Percentiles rank a stretch among this genome's conserved stretches.
Evolutionary conservation across 192 early-diverging fungal species (phyloP).

Genomic region (Coemansia brasiliensis): DNA sequence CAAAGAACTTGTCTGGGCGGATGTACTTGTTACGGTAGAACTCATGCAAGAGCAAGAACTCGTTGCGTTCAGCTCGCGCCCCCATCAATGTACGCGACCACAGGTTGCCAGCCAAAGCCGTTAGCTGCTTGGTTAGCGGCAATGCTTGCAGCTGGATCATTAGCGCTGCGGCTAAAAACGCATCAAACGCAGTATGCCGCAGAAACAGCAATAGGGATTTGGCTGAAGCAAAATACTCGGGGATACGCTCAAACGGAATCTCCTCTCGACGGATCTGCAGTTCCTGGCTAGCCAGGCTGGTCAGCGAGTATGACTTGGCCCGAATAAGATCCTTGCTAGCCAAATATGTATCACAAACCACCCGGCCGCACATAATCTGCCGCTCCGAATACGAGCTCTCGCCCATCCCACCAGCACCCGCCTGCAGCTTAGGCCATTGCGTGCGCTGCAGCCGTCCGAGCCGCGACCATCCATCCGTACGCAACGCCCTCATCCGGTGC

Average conservation of each 20-base stretch:
- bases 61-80: constrained; percentile 91
- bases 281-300: constrained; percentile 71
- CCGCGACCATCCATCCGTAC: constrained; percentile 78
- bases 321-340: constrained; percentile 83
- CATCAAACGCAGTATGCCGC: constrained; percentile 80
- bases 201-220: constrained; percentile 68
- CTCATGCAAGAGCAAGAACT: constrained; percentile 92
- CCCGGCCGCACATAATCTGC: constrained; percentile 76
- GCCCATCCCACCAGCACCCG: constrained; percentile 75
- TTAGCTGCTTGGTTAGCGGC: constrained; percentile 90
- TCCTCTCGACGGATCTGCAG: constrained; percentile 79
- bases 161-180: constrained; percentile 74
- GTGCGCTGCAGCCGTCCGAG: constrained; percentile 83
- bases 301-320: constrained; percentile 83
- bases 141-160: constrained; percentile 88
- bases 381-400: constrained; percentile 78
- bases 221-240: constrained; percentile 61
- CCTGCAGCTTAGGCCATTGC: constrained; percentile 83
- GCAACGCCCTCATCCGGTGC: constrained; percentile 86
- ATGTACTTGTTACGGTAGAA: constrained; percentile 91
- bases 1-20: constrained; percentile 78
- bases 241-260: constrained; percentile 79
- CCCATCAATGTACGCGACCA: constrained; percentile 91
- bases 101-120: constrained; percentile 89
- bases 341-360: constrained; percentile 92